Evolutionary conservation across 306 rosid species (phyloP), one percentile per base, ranked within the genome.

Genomic region (Fragaria vesca): DNA sequence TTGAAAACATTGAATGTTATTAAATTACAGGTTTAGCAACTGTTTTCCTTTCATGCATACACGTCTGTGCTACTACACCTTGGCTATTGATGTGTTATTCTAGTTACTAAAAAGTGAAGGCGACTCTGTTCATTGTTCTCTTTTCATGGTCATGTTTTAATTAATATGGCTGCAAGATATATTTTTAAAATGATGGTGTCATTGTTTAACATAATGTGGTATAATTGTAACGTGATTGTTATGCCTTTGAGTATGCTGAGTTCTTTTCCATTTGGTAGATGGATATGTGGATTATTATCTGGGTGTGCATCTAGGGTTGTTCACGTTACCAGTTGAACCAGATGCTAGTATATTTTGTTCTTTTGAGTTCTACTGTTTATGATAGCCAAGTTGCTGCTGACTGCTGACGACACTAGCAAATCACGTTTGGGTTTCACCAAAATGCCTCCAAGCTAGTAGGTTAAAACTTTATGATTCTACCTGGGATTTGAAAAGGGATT

Each of bases 1-100:
- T 79, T 76, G 72, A 45, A 67, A 50, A 76, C 30, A 40, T 51
- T 65, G 28, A 18, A 52, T 58, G 57, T n/a, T 20, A 30, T 36
- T 36, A 36, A 12, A 20, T 72, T 72, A 18, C 13, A 4, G 4
- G 65, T 32, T 72, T 52, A 80, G 8, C 38, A 73, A 43, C 12
- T 80, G 66, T 21, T 66, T 38, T 20, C 30, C 54, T 51, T 54
- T 30, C 48, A 50, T 71, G 48, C 51, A 32, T 40, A 30, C 62
- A 46, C 5, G 38, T 50, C 17, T 36, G 63, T 71, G 61, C 45
- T 48, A 9, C 75, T 26, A 17, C 16, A 61, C 6, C 42, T 62
- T 65, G 8, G 69, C 18, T 15, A 65, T 36, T 50, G 15, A 6
- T 72, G 42, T 51, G 8, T 72, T 71, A 3, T 71, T 50, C 0